Percentiles rank a stretch among this genome's conserved stretches.
These are phyloP conservation scores for Roridomyces roridus DNA, from an alignment of 768 basidiomycete genomes.

Conservation along the genomic window DNA sequence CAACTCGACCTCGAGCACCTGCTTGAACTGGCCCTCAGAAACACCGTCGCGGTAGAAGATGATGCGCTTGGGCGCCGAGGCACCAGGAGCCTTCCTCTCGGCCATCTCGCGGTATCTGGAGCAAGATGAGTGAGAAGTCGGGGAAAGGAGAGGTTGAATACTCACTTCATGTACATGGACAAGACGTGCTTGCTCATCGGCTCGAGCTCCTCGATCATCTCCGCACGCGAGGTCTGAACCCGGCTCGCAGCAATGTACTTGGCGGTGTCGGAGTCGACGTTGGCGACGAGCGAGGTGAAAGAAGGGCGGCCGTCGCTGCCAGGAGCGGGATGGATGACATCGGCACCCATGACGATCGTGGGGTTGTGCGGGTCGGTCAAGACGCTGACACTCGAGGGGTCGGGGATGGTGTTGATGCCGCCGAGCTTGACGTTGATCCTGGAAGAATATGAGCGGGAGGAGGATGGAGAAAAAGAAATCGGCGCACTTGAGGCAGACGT, in stretches of 20 bases:
- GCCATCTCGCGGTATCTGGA: constrained; percentile 53
- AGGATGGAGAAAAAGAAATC: constrained; percentile 2
- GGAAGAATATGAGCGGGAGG: background rate
- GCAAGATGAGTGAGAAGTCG: background rate
- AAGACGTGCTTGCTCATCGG: constrained; percentile 69
- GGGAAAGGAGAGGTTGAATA: background rate
- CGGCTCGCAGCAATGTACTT: constrained; percentile 63
- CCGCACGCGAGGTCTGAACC: constrained; percentile 43
- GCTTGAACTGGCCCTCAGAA: constrained; percentile 59
- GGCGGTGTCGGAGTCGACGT: constrained; percentile 75
- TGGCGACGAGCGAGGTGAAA: constrained; percentile 81
- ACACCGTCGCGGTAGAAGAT: constrained; percentile 77
- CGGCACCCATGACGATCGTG: constrained; percentile 54
- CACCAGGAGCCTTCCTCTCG: constrained; percentile 55
- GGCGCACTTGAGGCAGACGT: constrained; percentile 78
- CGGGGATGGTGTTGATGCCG: constrained; percentile 82
- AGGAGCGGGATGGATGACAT: constrained; percentile 79
- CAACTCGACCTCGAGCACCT: constrained; percentile 65
- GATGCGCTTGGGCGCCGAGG: constrained; percentile 65
- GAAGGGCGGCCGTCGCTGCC: constrained; percentile 82
- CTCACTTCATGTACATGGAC: constrained; percentile 55
- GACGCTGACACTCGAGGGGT: constrained; percentile 65
- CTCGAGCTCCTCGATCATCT: constrained; percentile 77
- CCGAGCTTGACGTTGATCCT: constrained; percentile 88
- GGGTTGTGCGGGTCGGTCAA: constrained; percentile 76